These are phyloP conservation scores for Vickermania spadyakhi DNA, from an alignment of 208 protist species.

Conservation along the genomic window DNA sequence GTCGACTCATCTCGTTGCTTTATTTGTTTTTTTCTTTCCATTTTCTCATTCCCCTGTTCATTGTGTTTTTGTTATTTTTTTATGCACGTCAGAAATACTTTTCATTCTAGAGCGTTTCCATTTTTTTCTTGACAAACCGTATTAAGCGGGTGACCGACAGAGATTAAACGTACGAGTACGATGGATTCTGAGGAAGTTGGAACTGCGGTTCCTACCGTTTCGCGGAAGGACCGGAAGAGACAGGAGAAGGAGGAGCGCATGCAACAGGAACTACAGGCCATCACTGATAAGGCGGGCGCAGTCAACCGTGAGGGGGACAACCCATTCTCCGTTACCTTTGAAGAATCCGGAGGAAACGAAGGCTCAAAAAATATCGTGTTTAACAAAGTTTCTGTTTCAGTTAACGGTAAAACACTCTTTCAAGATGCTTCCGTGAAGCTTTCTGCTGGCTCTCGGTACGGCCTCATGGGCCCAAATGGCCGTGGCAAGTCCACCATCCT, in stretches of 20 bases:
- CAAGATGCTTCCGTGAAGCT: conserved; percentile 69
- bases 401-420: conserved; percentile 80
- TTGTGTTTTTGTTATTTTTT: too few relatives aligned
- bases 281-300: conserved; percentile 39
- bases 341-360: conserved; percentile 38
- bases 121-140: too few relatives aligned
- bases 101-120: too few relatives aligned
- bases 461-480: conserved; percentile 95
- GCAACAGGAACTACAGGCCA: conserved; percentile 36
- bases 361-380: conserved; percentile 80
- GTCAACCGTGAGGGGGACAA: conserved; percentile 64
- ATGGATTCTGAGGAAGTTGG: too few relatives aligned
- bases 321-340: conserved; percentile 73
- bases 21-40: too few relatives aligned
- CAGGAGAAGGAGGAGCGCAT: conserved; percentile 50
- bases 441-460: conserved; percentile 87
- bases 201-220: conserved; percentile 11
- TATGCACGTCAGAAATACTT: too few relatives aligned
- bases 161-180: too few relatives aligned
- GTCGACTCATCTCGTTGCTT: too few relatives aligned
- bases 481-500: conserved; percentile 94
- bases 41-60: too few relatives aligned
- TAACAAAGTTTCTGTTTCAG: conserved; percentile 77
- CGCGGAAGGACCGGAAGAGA: conserved; percentile 66
- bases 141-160: too few relatives aligned